phyloP scores from a whole-genome alignment of 345 rosid genomes.

The Chamaenerion angustifolium region DNA sequence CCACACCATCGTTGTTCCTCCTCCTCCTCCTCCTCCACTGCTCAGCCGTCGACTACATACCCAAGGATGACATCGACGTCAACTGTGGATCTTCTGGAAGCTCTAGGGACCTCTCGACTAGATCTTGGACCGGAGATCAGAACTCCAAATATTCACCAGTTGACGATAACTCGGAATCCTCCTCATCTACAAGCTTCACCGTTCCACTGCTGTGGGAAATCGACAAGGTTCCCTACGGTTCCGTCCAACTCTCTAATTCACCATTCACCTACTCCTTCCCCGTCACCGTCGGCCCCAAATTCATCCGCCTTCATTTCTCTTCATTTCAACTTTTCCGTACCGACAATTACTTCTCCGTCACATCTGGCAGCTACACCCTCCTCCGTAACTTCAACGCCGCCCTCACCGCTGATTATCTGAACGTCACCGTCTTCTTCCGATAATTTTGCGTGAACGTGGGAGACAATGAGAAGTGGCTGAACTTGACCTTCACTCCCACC shows the following conservation, averaged over 20 bases:
- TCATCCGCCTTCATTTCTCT: constrained; percentile 20
- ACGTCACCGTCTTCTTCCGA: neutral
- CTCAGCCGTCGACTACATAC: neutral
- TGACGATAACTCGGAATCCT: constrained; percentile 12
- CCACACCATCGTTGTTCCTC: neutral
- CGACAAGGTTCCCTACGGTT: constrained; percentile 1
- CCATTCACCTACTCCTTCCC: constrained; percentile 20
- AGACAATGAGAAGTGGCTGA: constrained; percentile 6
- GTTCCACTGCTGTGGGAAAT: neutral
- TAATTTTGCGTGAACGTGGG: constrained; percentile 4
- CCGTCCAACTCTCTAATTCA: constrained; percentile 13
- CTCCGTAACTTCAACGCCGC: constrained; percentile 17
- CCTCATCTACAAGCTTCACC: neutral
- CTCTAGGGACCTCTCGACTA: constrained; percentile 11
- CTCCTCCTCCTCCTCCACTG: constrained; percentile 4
- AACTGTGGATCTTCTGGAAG: constrained; percentile 2
- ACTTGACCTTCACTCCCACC: constrained; percentile 22
- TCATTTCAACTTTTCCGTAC: constrained; percentile 1
- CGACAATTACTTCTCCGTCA: constrained; percentile 16
- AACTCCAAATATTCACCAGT: no score
- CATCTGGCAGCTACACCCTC: constrained; percentile 10
- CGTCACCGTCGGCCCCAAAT: constrained; percentile 19
- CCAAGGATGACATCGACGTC: constrained; percentile 1
- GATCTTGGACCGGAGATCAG: neutral
- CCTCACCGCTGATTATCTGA: constrained; percentile 4